Percentiles rank a stretch among this genome's conserved stretches.
These are phyloP conservation scores for Cryphonectria japonica DNA, from an alignment of 2,329 filamentous ascomycete genomes.

Conservation along the genomic window DNA sequence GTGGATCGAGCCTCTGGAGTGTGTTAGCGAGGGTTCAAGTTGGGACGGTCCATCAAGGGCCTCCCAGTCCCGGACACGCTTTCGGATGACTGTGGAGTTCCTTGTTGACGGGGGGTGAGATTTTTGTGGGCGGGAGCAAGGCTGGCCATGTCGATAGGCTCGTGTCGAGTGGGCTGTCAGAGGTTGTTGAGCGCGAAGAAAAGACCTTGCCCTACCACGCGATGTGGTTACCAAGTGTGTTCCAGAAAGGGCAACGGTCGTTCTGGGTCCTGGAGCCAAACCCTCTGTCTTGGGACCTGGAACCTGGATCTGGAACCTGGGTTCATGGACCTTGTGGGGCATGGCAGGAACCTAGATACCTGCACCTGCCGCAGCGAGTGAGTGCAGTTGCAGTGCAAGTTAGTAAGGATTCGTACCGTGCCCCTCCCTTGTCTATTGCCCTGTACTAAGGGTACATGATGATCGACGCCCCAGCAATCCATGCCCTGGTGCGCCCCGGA, in stretches of 20 bases:
- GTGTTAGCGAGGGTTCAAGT: not conserved
- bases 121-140: not conserved
- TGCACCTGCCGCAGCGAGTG: not conserved
- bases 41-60: not conserved
- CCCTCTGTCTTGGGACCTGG: not conserved
- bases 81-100: not conserved
- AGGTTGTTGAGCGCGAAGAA: not conserved
- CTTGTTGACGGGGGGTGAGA: not conserved
- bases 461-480: not conserved
- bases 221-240: constrained; percentile 3
- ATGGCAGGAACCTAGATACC: not conserved
- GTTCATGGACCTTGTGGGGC: not conserved
- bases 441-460: not conserved
- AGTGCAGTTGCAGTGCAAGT: not conserved
- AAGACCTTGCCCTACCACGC: not conserved
- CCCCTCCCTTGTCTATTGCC: not conserved
- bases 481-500: constrained; percentile 9
- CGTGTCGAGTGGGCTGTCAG: constrained; percentile 4
- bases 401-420: not conserved
- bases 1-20: not conserved
- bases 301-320: constrained; percentile 5
- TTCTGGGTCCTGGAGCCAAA: not conserved
- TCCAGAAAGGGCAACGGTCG: constrained; percentile 10
- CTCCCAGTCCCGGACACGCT: not conserved
- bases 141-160: constrained; percentile 4